phyloP scores from a whole-genome alignment of 179 eudicot genomes.

The Spinacia oleracea region DNA sequence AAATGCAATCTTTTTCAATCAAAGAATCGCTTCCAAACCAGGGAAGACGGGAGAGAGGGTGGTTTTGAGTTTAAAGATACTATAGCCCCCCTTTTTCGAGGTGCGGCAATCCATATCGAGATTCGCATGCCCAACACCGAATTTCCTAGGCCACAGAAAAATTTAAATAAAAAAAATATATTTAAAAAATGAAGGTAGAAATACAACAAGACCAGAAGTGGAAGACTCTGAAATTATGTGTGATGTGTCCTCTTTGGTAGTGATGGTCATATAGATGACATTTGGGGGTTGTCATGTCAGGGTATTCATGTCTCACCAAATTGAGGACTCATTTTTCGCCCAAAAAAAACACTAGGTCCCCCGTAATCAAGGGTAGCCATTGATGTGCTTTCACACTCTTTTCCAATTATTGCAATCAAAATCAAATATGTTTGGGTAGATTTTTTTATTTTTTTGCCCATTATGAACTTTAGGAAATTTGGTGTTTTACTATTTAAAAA shows the following conservation, averaged over 20 bases:
- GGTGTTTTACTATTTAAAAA: too few species aligned
- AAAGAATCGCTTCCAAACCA: neutral
- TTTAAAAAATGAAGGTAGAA: neutral
- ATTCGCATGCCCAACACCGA: conserved; percentile 18
- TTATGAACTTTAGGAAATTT: too few species aligned
- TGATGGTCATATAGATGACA: too few species aligned
- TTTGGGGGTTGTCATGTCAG: too few species aligned
- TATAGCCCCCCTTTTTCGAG: neutral
- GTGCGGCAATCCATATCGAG: conserved; percentile 4
- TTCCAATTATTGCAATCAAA: too few species aligned
- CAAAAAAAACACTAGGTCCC: neutral
- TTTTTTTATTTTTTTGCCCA: too few species aligned
- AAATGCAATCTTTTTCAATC: conserved; percentile 14
- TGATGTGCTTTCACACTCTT: too few species aligned
- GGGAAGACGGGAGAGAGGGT: neutral
- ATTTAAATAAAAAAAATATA: neutral
- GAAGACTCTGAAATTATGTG: neutral
- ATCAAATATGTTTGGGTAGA: too few species aligned
- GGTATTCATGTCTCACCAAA: neutral
- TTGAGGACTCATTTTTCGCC: neutral
- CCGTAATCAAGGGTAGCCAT: too few species aligned
- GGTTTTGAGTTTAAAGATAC: neutral
- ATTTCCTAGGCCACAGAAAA: conserved; percentile 12
- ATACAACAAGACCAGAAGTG: neutral
- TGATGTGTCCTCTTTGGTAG: too few species aligned